Evolutionary conservation across 768 basidiomycete genomes (phyloP), one percentile per base, ranked within the genome.

Genomic region (Kwoniella heveanensis): DNA sequence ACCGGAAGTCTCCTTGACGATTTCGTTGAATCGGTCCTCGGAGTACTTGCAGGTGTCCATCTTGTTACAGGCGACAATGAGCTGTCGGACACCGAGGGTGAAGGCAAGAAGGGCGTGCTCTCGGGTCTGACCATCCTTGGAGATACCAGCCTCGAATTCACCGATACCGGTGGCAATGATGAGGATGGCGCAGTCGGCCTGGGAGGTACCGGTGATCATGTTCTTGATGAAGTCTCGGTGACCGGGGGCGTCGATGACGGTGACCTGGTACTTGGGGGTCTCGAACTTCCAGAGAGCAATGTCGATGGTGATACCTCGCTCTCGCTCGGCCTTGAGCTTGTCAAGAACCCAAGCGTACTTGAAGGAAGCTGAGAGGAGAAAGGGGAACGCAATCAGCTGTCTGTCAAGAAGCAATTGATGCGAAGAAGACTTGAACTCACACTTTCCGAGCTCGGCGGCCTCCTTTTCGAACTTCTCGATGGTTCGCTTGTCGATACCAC

Each of bases 201-300:
- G 96, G 78, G 96, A 99, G 77, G 96, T 99, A 87, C 96, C 96
- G 68, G 96, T 99, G 82, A 99, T 99, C 94, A 94, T 96, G 91
- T 96, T 99, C 86, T 99, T 99, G 88, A 99, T 99, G 85, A 99
- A 99, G 81, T 99, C 96, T 88, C 96, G 93, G 75, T 74, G 72
- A 81, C 95, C 95, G 52, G 96, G 96, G 82, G 96, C 96, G 81
- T 98, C 96, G 77, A 98, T 98, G 84, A 99, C 82, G 77, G 82
- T 83, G 77, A 96, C 91, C 84, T 87, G 86, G 86, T 80, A 98
- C 82, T 90, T 93, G 81, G 95, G 94, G 72, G 96, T 99, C 85
- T 99, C 96, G 88, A 99, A 99, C 85, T 98, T 98, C 96, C 95
- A 99, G 83, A 99, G 92, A 70, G 95, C 95, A 82, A 99, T 99